Conservation (phyloP, 2,329 filamentous ascomycete species). For the Cladophialophora chaetospira region DNA sequence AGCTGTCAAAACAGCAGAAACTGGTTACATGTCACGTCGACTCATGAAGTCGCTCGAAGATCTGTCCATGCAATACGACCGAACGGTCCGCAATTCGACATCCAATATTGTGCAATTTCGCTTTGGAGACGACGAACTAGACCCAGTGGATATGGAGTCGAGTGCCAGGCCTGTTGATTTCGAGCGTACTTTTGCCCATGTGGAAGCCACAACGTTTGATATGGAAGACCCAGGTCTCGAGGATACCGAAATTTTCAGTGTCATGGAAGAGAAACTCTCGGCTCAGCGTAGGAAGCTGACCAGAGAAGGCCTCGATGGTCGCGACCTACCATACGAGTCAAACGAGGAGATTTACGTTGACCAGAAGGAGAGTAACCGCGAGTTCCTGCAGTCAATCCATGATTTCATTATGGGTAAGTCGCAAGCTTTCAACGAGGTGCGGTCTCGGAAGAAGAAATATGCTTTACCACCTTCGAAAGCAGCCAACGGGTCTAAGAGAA, state of each 20-base stretch:
- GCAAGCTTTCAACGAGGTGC: slow-evolving; percentile 59
- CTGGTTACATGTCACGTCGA: slow-evolving; percentile 97
- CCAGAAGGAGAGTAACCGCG: slow-evolving; percentile 77
- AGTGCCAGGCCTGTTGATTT: slow-evolving; percentile 91
- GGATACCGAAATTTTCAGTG: slow-evolving; percentile 70
- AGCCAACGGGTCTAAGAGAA: slow-evolving; percentile 13
- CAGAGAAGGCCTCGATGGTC: slow-evolving; percentile 62
- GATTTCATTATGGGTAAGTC: slow-evolving; percentile 68
- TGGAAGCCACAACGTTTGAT: slow-evolving; percentile 73
- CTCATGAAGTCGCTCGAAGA: slow-evolving; percentile 98
- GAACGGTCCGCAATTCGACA: slow-evolving; percentile 89
- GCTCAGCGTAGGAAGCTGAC: slow-evolving; percentile 67
- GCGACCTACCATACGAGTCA: slow-evolving; percentile 63
- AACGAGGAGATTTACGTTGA: slow-evolving; percentile 53
- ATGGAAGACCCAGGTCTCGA: slow-evolving; percentile 73
- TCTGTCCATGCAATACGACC: slow-evolving; percentile 87
- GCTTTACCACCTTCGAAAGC: slow-evolving; percentile 15
- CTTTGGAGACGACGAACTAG: slow-evolving; percentile 92
- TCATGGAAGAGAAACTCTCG: slow-evolving; percentile 69
- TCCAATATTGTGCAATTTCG: slow-evolving; percentile 93
- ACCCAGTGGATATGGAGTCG: slow-evolving; percentile 97
- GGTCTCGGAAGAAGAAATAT: slow-evolving; percentile 30
- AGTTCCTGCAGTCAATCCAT: slow-evolving; percentile 77
- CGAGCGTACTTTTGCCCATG: slow-evolving; percentile 83
- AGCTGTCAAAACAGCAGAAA: slow-evolving; percentile 91